Conservation (phyloP, 2,329 filamentous ascomycete genomes). For the Herpotrichia juniperi region DNA sequence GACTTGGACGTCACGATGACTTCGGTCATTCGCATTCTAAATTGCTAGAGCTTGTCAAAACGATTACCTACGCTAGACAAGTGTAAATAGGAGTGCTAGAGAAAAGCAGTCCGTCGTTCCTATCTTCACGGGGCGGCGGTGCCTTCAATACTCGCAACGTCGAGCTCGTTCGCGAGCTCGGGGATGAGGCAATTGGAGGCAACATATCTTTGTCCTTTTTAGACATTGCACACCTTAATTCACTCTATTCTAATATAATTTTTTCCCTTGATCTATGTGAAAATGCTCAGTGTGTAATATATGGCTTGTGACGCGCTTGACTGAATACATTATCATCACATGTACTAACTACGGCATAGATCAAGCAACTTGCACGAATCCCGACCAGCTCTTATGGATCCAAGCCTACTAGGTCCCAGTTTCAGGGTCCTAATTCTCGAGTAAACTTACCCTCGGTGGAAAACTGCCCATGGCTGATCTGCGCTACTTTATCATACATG, state of each 20-base stretch:
- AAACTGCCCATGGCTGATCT: too few relatives aligned
- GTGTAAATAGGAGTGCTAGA: constrained; percentile 53
- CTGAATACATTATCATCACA: too few relatives aligned
- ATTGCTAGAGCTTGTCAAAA: constrained; percentile 50
- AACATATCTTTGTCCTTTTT: constrained; percentile 24
- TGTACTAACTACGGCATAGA: too few relatives aligned
- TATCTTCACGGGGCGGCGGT: constrained; percentile 34
- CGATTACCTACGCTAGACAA: constrained; percentile 43
- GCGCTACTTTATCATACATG: too few relatives aligned
- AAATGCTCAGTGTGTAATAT: not conserved
- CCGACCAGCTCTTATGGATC: too few relatives aligned
- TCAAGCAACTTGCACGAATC: too few relatives aligned
- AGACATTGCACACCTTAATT: not conserved
- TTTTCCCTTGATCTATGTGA: not conserved
- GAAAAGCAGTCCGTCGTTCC: constrained; percentile 25
- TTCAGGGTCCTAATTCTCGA: too few relatives aligned
- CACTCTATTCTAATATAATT: not conserved
- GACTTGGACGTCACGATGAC: not conserved
- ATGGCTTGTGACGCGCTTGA: too few relatives aligned
- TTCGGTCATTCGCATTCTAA: constrained; percentile 34
- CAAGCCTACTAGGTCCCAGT: too few relatives aligned
- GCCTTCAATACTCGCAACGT: constrained; percentile 31
- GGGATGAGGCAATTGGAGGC: constrained; percentile 28
- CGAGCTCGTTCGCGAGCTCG: constrained; percentile 30
- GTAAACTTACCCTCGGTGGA: too few relatives aligned